Evolutionary conservation across 2,329 filamentous ascomycete genomes (phyloP).

Genomic region (Fragosphaeria purpurea): DNA sequence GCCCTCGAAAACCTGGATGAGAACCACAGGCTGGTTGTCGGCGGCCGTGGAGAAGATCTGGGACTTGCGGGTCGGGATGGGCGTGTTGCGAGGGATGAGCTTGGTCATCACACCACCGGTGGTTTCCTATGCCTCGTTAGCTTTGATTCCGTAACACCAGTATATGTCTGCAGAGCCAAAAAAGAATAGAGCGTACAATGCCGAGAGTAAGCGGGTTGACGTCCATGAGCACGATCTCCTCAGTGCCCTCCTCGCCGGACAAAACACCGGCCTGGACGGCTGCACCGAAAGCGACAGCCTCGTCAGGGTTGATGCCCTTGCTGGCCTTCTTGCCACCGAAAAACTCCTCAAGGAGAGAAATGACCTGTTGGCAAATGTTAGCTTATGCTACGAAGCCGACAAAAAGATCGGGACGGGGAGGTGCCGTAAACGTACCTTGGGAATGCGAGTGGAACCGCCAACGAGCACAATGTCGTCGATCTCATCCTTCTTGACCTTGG

Average conservation of each 20-base stretch:
- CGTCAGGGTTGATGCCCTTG: conserved; percentile 99
- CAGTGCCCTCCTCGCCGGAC: conserved; percentile 73
- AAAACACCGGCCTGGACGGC: conserved; percentile 95
- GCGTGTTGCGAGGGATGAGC: conserved; percentile 88
- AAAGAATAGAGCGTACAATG: conserved; percentile 38
- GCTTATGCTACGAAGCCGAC: too few species aligned
- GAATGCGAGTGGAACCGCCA: conserved; percentile 97
- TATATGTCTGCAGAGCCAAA: not conserved
- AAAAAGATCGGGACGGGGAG: too few species aligned
- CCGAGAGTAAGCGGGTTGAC: conserved; percentile 93
- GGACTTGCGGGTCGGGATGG: conserved; percentile 91
- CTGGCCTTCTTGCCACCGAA: conserved; percentile 92
- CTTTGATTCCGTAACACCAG: not conserved
- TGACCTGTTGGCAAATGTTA: conserved; percentile 37
- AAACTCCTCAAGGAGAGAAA: conserved; percentile 88
- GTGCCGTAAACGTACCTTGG: conserved; percentile 45
- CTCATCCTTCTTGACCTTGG: conserved; percentile 92
- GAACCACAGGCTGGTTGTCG: conserved; percentile 90
- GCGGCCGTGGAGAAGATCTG: conserved; percentile 97
- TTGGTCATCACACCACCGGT: conserved; percentile 97
- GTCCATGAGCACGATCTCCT: conserved; percentile 85
- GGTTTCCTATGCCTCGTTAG: conserved; percentile 51
- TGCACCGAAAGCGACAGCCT: conserved; percentile 96
- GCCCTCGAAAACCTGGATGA: conserved; percentile 93
- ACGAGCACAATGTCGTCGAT: conserved; percentile 96